Percentiles rank a stretch among this genome's conserved stretches.
phyloP scores from a whole-genome alignment of 2,329 filamentous ascomycete species.

The Pseudopyricularia cyperi region DNA sequence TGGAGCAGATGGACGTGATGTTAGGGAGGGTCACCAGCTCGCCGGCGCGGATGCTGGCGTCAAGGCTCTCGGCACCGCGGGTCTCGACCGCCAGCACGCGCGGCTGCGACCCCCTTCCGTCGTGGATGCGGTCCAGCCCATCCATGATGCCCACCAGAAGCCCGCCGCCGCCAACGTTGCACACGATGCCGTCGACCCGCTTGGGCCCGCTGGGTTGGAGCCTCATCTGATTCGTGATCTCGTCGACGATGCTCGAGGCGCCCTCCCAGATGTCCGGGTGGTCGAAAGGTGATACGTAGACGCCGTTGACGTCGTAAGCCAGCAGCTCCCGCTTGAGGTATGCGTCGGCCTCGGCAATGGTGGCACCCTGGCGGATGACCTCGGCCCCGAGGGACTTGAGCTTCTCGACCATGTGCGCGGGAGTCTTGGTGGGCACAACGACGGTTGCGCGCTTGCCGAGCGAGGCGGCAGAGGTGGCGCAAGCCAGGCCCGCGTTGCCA shows the following conservation, averaged over 20 bases:
- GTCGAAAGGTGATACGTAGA: slow-evolving; percentile 57
- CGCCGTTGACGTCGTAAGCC: slow-evolving; percentile 21
- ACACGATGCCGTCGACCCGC: slow-evolving; percentile 37
- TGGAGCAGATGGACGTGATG: slow-evolving; percentile 62
- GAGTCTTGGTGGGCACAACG: slow-evolving; percentile 54
- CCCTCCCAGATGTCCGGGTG: slow-evolving; percentile 55
- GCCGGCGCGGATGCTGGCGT: slow-evolving; percentile 37
- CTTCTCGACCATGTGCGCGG: slow-evolving; percentile 54
- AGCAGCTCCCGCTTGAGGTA: slow-evolving; percentile 47
- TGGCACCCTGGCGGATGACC: slow-evolving; percentile 53
- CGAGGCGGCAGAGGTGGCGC: slow-evolving; percentile 54
- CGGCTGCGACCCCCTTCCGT: slow-evolving; percentile 5
- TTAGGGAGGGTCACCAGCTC: slow-evolving; percentile 46
- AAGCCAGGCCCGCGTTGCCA: slow-evolving; percentile 71
- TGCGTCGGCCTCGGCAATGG: slow-evolving; percentile 55
- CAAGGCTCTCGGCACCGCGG: slow-evolving; percentile 53
- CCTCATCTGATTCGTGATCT: slow-evolving; percentile 21
- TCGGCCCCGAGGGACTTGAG: slow-evolving; percentile 50
- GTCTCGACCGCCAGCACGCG: slow-evolving; percentile 63
- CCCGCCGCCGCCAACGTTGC: slow-evolving; percentile 59
- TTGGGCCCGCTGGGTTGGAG: slow-evolving; percentile 10
- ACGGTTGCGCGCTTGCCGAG: slow-evolving; percentile 55
- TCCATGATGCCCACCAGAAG: slow-evolving; percentile 55
- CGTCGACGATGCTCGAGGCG: slow-evolving; percentile 40
- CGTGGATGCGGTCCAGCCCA: slow-evolving; percentile 36